Conservation (phyloP, 1,284 basidiomycete genomes). For the Earliella scabrosa region DNA sequence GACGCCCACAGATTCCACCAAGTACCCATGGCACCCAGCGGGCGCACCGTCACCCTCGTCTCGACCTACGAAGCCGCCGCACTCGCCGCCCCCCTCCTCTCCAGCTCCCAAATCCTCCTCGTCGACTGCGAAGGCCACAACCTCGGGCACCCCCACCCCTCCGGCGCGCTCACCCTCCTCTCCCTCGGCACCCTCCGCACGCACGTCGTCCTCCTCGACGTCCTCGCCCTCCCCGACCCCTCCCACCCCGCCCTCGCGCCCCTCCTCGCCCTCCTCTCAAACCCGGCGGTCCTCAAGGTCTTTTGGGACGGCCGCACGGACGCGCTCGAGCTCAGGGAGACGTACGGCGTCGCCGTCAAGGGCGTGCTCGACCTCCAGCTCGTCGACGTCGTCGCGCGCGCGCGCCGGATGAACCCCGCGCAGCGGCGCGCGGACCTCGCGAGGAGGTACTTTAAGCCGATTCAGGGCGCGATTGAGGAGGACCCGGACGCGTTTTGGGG, state of each 20-base stretch:
- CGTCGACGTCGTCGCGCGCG: slow-evolving; percentile 27
- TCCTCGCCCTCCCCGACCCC: slow-evolving; percentile 29
- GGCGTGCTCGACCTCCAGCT: slow-evolving; percentile 47
- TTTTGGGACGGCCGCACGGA: slow-evolving; percentile 53
- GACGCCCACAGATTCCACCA: no score
- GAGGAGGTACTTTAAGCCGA: neutral
- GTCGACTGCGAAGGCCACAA: slow-evolving; percentile 39
- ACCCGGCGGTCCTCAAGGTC: slow-evolving; percentile 39
- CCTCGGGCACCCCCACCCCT: slow-evolving; percentile 34
- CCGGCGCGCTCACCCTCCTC: slow-evolving; percentile 44
- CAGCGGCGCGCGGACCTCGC: neutral
- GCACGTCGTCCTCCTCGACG: slow-evolving; percentile 45
- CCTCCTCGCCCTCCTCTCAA: slow-evolving; percentile 36
- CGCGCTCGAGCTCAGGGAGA: slow-evolving; percentile 40
- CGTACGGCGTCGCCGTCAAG: slow-evolving; percentile 35
- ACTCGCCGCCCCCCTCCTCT: slow-evolving; percentile 15
- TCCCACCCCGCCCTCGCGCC: slow-evolving; percentile 26
- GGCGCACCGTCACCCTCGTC: neutral
- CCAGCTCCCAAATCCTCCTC: slow-evolving; percentile 10
- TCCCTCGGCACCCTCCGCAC: slow-evolving; percentile 44
- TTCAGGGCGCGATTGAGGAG: neutral
- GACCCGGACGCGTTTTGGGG: slow-evolving; percentile 2
- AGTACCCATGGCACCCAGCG: no score
- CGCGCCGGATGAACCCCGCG: neutral
- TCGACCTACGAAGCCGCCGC: neutral